Percentiles rank a stretch among this genome's conserved stretches.
These are phyloP conservation scores for Macrolepiota dolichaula DNA, from an alignment of 768 basidiomycete species.

Conservation along the genomic window DNA sequence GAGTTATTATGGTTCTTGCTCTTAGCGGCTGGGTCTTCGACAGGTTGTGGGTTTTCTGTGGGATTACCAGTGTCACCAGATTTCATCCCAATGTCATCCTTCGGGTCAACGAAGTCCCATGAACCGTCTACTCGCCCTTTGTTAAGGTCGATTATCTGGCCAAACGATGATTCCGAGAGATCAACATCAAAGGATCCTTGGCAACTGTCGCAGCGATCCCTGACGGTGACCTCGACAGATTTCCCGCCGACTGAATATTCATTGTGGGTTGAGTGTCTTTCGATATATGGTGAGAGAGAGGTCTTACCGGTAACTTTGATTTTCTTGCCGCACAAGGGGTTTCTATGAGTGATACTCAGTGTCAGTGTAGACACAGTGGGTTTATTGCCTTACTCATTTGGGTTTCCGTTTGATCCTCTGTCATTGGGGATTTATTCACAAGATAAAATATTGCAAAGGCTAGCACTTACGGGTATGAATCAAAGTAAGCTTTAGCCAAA, in stretches of 20 bases:
- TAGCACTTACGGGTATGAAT: not conserved
- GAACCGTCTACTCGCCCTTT: not conserved
- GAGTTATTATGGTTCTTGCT: not conserved
- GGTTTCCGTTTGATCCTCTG: not conserved
- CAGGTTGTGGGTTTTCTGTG: not conserved
- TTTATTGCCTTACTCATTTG: not conserved
- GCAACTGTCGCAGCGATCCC: not conserved
- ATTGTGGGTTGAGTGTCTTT: not conserved
- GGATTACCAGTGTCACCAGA: not conserved
- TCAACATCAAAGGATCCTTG: not conserved
- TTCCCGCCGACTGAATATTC: not conserved
- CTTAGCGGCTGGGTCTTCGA: not conserved
- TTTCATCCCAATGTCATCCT: not conserved
- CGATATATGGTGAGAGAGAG: not conserved
- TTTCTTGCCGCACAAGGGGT: conserved; percentile 3
- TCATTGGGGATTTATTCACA: not conserved
- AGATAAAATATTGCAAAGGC: not conserved
- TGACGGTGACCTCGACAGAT: not conserved
- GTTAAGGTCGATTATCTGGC: not conserved
- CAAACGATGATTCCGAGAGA: not conserved
- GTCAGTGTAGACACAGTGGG: not conserved
- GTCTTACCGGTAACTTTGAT: not conserved
- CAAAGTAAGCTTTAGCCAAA: not conserved
- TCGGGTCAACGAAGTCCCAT: not conserved
- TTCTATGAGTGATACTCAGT: not conserved